Conservation (phyloP, 352 stramenopile genomes). For the Phytophthora cactorum region DNA sequence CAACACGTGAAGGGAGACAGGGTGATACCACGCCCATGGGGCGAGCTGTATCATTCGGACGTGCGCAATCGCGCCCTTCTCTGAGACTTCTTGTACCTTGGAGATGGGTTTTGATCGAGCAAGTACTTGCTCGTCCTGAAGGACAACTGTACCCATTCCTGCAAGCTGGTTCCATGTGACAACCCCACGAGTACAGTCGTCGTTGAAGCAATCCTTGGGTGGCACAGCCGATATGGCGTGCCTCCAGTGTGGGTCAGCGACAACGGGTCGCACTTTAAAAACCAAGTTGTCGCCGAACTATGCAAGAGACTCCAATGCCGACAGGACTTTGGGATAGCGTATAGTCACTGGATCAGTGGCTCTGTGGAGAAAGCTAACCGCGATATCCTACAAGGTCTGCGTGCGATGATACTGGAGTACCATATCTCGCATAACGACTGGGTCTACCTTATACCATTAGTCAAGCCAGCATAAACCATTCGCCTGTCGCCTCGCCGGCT, state of each 20-base stretch:
- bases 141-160: slow-evolving; percentile 22
- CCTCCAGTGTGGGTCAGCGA: neutral
- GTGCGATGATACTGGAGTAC: no score
- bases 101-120: slow-evolving; percentile 2
- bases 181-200: slow-evolving; percentile 1
- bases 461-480: no score
- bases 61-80: slow-evolving; percentile 5
- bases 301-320: no score
- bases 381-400: no score
- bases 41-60: neutral
- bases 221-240: slow-evolving; percentile 4
- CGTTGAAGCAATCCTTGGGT: slow-evolving; percentile 6
- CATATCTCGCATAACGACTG: no score
- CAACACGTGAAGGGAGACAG: slow-evolving; percentile 3
- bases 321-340: no score
- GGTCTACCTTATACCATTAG: no score
- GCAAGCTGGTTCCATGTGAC: slow-evolving; percentile 14
- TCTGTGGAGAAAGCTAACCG: no score
- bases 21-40: slow-evolving; percentile 7
- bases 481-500: no score
- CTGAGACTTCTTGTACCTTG: slow-evolving; percentile 10
- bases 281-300: no score
- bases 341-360: no score
- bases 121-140: slow-evolving; percentile 17
- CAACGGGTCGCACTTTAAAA: no score